Evolutionary conservation across 345 rosid species (phyloP), one percentile per base, ranked within the genome.

Genomic region (Eucalyptus virginea): DNA sequence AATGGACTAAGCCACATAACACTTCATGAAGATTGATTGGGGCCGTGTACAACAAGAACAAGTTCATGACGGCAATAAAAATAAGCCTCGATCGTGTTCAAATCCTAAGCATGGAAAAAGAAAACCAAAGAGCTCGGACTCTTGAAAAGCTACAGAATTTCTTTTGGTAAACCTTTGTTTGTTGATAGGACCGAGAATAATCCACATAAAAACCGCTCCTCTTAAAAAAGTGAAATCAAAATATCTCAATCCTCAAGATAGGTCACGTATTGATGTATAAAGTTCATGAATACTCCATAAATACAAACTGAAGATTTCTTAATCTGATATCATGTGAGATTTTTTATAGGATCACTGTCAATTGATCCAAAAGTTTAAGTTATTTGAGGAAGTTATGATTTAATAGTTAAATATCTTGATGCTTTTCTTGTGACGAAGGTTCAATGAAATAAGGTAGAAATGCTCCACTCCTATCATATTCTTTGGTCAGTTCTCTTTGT

Each of bases 281-380:
- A 62, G 3, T 62, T 62, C 72, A 62, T 14, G 1, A 62, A 30
- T 30, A 62, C 9, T 18, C 8, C 2, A 3, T 0, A 3, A 51
- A 18, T 51, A 0, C 1, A 1, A 18, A 51, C 0, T 51, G 0
- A 1, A 51, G 9, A 18, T 0, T 30, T 62, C 18, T 0, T 1
- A 26, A 0, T 60, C 3, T 60, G 2, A 26, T 5, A 28, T 11
- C 1, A 60, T 12, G 2, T 26, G 7, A 58, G 6, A 26, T 54
- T 54, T 56, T 56, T 26, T 11, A 58, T 17, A 1, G 4, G 0
- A 58, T 6, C 15, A 58, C 1, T 56, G 2, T 1, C 2, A 11
- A 58, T 3, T 26, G 7, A 58, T 26, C 2, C 0, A 58, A 26
- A 26, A 58, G 32, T 26, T 54, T 23, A 23, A 23, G 6, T 23